A percentile compares a stretch with the other conserved stretches of the same genome.
Conservation (phyloP, 305 asterid genomes). For the Fraxinus velutina region DNA sequence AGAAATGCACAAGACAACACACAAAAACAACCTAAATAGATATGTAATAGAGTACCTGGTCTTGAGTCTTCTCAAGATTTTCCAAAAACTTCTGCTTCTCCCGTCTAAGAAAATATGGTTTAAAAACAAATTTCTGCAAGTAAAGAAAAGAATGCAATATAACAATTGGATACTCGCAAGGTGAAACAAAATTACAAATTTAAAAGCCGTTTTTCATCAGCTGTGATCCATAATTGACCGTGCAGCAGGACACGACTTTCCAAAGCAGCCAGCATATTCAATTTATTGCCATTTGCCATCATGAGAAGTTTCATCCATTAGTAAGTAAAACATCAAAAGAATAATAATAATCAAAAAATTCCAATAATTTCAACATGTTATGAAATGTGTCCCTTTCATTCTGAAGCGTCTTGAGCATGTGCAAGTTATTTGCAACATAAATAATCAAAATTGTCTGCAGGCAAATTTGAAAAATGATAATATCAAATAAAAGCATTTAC, state of each 20-base stretch:
- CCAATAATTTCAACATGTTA: neutral
- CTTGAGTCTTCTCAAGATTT: constrained; percentile 54
- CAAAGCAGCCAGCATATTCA: neutral
- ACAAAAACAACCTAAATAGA: constrained; percentile 15
- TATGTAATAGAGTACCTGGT: constrained; percentile 51
- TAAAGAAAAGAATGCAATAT: constrained; percentile 16
- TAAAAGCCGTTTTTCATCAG: constrained; percentile 7
- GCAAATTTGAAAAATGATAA: neutral
- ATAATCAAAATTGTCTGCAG: neutral
- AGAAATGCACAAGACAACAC: neutral
- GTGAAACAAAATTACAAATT: constrained; percentile 10
- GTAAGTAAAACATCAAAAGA: neutral
- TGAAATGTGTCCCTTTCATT: neutral
- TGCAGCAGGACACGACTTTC: neutral
- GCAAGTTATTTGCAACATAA: neutral
- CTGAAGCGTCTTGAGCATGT: neutral
- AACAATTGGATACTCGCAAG: neutral
- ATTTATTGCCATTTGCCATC: neutral
- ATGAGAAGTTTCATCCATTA: neutral
- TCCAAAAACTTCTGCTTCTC: constrained; percentile 67
- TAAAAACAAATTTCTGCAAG: constrained; percentile 69
- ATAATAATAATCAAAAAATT: neutral
- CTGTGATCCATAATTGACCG: neutral
- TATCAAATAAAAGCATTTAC: neutral
- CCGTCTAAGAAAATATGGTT: constrained; percentile 69